A percentile compares a stretch with the other conserved stretches of the same genome.
Conservation (phyloP, 768 basidiomycete genomes). For the Phanerochaete carnosa region DNA sequence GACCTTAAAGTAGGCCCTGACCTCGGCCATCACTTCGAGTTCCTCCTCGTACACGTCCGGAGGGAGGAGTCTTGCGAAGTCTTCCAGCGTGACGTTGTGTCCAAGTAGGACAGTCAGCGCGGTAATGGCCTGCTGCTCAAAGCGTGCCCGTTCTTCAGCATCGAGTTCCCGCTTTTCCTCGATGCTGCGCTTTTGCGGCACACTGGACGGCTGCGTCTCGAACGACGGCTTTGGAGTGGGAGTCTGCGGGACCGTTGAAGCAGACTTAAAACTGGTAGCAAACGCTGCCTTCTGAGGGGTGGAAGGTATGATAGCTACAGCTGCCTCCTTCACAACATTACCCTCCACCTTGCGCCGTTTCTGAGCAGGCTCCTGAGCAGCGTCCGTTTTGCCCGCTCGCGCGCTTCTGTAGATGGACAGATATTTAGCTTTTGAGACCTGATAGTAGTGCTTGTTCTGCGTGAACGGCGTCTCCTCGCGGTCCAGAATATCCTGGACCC, state of each 20-base stretch:
- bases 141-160: not conserved
- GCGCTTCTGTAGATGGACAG: conserved; percentile 34
- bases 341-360: too few relatives aligned
- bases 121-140: not conserved
- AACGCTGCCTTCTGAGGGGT: too few relatives aligned
- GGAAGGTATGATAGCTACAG: not conserved
- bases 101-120: not conserved
- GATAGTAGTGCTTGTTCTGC: conserved; percentile 39
- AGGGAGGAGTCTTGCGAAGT: conserved; percentile 9
- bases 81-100: not conserved
- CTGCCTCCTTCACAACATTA: too few relatives aligned
- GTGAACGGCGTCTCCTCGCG: conserved; percentile 32
- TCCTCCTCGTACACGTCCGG: conserved; percentile 50
- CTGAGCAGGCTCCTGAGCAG: conserved; percentile 2
- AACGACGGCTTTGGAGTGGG: not conserved
- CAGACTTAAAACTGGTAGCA: too few relatives aligned
- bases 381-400: conserved; percentile 18
- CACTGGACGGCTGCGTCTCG: not conserved
- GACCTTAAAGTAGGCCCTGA: conserved; percentile 73
- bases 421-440: conserved; percentile 31
- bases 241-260: not conserved
- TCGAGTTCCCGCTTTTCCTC: not conserved
- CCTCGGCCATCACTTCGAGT: conserved; percentile 62
- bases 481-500: conserved; percentile 7
- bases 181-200: not conserved